phyloP scores from a whole-genome alignment of 2,329 filamentous ascomycete genomes.

The Penicillium sp. region DNA sequence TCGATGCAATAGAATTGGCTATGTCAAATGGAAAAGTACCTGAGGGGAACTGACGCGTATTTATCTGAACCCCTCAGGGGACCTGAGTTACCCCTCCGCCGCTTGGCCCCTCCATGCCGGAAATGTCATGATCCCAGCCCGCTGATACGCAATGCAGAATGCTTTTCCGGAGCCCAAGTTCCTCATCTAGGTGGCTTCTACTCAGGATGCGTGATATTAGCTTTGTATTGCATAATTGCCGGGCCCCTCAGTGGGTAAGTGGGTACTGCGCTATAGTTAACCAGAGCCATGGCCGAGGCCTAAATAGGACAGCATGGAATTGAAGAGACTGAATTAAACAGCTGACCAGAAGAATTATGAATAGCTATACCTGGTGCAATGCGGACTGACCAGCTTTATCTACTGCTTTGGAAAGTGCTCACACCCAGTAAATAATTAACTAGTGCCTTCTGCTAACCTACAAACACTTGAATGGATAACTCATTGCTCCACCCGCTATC shows the following conservation, averaged over 20 bases:
- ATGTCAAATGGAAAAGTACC: neutral
- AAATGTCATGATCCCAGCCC: neutral
- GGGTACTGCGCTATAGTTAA: no score
- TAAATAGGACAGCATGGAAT: no score
- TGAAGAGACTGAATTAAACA: no score
- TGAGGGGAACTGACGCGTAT: neutral
- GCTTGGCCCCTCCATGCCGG: neutral
- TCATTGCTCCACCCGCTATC: conserved; percentile 80
- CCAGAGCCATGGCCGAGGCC: neutral
- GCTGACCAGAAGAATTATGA: no score
- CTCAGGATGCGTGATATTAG: conserved; percentile 13
- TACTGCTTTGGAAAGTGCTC: no score
- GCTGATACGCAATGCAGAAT: conserved; percentile 11
- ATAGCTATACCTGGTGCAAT: no score
- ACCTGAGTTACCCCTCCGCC: conserved; percentile 4
- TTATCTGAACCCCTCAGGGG: conserved; percentile 1
- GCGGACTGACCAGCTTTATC: no score
- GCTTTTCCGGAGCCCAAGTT: neutral
- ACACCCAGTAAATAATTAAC: no score
- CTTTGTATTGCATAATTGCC: conserved; percentile 20
- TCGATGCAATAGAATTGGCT: neutral
- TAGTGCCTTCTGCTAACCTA: conserved; percentile 31
- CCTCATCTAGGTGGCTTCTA: conserved; percentile 2
- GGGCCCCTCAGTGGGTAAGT: conserved; percentile 11
- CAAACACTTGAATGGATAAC: conserved; percentile 68